Evolutionary conservation across 1,139 yeast genomes (phyloP).

Genomic region (Waltiozyma sp.): DNA sequence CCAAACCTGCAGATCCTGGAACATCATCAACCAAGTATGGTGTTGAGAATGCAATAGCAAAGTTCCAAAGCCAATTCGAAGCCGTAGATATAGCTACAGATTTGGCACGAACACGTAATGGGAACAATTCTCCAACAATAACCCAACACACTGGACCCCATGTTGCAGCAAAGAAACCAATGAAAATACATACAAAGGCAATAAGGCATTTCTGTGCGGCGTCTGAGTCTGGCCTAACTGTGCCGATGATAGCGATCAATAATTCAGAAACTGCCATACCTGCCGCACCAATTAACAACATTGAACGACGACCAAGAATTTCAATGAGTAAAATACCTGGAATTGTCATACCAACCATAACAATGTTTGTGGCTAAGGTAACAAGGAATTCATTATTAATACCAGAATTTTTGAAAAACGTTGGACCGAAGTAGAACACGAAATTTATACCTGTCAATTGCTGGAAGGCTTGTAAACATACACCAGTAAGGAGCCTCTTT

Average conservation of each 20-base stretch:
- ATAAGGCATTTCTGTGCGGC: conserved; percentile 47
- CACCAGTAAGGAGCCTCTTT: conserved; percentile 31
- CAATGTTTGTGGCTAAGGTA: conserved; percentile 50
- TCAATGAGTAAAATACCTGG: conserved; percentile 55
- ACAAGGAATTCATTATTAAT: conserved; percentile 35
- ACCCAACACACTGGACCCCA: conserved; percentile 86
- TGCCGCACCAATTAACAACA: conserved; percentile 41
- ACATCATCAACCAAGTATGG: conserved; percentile 62
- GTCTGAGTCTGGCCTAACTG: conserved; percentile 22
- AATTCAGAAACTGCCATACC: conserved; percentile 53
- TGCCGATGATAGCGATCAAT: conserved; percentile 50
- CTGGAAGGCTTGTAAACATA: conserved; percentile 43
- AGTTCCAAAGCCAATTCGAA: conserved; percentile 74
- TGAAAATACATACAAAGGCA: conserved; percentile 60
- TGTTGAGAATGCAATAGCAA: conserved; percentile 60
- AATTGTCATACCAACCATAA: conserved; percentile 50
- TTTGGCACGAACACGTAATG: conserved; percentile 62
- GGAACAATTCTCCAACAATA: conserved; percentile 61
- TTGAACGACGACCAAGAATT: conserved; percentile 40
- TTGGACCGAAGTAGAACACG: conserved; percentile 58
- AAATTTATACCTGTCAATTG: conserved; percentile 71
- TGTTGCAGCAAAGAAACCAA: conserved; percentile 63
- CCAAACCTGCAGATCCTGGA: conserved; percentile 48
- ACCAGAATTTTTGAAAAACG: conserved; percentile 44
- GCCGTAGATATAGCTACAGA: conserved; percentile 67